Percentiles rank a stretch among this genome's conserved stretches.
Evolutionary conservation across 768 basidiomycete genomes (phyloP).

Genomic region (Tulasnella sp.): DNA sequence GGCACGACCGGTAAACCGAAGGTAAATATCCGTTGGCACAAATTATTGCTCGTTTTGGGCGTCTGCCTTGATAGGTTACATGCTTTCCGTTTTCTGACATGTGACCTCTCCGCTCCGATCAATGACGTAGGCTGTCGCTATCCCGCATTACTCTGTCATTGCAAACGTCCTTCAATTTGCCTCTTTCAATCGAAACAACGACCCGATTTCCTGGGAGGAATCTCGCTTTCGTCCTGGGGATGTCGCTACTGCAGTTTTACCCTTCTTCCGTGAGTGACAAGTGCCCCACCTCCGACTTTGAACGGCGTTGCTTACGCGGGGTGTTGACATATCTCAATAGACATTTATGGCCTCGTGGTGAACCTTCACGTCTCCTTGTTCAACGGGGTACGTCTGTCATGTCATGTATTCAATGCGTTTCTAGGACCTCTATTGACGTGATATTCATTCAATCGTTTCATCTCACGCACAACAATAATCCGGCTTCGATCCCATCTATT

Average conservation of each 20-base stretch:
- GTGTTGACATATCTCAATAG: background rate
- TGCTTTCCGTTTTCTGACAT: background rate
- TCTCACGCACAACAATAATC: background rate
- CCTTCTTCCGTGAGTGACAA: constrained; percentile 1
- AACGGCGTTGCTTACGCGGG: background rate
- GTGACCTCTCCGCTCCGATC: constrained; percentile 19
- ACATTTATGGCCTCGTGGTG: constrained; percentile 20
- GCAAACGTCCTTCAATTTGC: constrained; percentile 53
- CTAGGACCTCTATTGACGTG: background rate
- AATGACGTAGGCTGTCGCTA: constrained; percentile 40
- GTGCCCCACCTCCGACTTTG: background rate
- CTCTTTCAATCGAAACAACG: constrained; percentile 38
- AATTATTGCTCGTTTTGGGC: background rate
- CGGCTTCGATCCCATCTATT: background rate
- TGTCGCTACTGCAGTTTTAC: constrained; percentile 26
- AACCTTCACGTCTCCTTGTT: constrained; percentile 20
- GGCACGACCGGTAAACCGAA: constrained; percentile 61
- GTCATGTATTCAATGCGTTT: background rate
- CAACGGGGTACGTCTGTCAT: constrained; percentile 17
- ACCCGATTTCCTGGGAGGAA: constrained; percentile 24
- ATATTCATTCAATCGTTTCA: background rate
- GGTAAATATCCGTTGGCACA: constrained; percentile 2
- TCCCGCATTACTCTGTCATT: constrained; percentile 47
- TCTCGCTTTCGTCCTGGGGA: constrained; percentile 50
- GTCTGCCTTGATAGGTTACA: background rate